These are phyloP conservation scores for Termitomyces sp. DNA, from an alignment of 768 basidiomycete species.

Conservation along the genomic window DNA sequence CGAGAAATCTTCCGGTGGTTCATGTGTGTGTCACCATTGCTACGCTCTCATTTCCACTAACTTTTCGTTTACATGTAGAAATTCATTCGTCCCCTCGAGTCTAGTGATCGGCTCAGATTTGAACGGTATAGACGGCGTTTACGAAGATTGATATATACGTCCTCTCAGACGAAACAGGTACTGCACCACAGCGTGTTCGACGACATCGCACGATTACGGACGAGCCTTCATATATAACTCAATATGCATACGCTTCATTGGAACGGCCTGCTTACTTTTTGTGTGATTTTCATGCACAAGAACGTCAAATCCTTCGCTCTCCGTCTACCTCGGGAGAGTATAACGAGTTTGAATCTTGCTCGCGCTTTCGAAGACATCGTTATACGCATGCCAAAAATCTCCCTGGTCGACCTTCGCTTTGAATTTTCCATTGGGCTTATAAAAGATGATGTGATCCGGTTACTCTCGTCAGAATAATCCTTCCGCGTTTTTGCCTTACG, in stretches of 20 bases:
- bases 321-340: conserved; percentile 14
- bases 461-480: conserved; percentile 26
- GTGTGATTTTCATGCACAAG: conserved; percentile 53
- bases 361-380: conserved; percentile 31
- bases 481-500: conserved; percentile 50
- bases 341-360: conserved; percentile 3
- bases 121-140: conserved; percentile 48
- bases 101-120: conserved; percentile 51
- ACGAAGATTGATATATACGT: conserved; percentile 26
- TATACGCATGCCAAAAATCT: conserved; percentile 46
- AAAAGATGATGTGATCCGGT: conserved; percentile 17
- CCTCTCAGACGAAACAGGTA: conserved; percentile 11
- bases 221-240: conserved; percentile 47
- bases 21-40: conserved; percentile 16
- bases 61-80: conserved; percentile 19
- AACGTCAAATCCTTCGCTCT: conserved; percentile 35
- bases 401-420: conserved; percentile 40
- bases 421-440: conserved; percentile 32
- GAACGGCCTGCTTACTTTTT: conserved; percentile 25
- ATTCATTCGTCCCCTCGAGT: conserved; percentile 35
- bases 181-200: conserved; percentile 39
- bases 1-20: conserved; percentile 13
- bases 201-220: conserved; percentile 51
- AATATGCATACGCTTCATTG: conserved; percentile 48
- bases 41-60: neutral